Base-by-base conservation (phyloP, 2,329 filamentous ascomycete genomes). In the Diatrype stigma region DNA sequence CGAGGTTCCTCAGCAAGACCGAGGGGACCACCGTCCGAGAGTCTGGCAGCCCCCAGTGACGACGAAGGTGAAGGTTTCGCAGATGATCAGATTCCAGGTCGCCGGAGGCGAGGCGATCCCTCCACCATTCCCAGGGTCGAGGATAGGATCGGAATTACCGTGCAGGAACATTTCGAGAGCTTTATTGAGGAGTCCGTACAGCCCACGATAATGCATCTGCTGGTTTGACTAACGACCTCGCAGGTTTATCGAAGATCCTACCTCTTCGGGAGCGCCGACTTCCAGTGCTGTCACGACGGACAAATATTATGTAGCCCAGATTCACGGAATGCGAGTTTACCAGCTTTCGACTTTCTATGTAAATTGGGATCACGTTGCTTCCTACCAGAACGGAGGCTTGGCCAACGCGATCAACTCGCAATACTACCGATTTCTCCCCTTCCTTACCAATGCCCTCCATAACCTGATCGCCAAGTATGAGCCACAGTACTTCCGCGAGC, bases 361-460 rank as follows among this genome's bases (percentile, higher is more conserved):
- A 63, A 90, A 95, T 72, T 94, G 86, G 71, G 89, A 85, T 58
- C 94, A 99, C 69, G 75, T 99, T 28, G 81, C 85, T 51, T 80
- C 84, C 34, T 87, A 86, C 68, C 85, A 88, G 62, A 87, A 92
- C 59, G 89, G 88, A 48, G 85, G 88, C 51, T 75, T 99, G 48
- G 90, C 93, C 40, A 86, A 90, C 55, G 93, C 90, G 47, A 87
- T 97, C 55, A 87, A 91, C 58, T 86, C 85, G 61, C 88, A 95
- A 65, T 97, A 96, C 76, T 97, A 96, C 70, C 89, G 94, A 59
- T 96, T 96, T 67, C 79, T 95, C 22, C 94, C 94, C 2, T 99
- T 94, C 68, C 82, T 99, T 63, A 90, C 89, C 21, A 84, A 88
- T 56, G 92, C 87, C 23, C 76, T 99, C 42, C 91, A 99, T 73